Evolutionary conservation across 352 stramenopile genomes (phyloP), one percentile per base, ranked within the genome.

Genomic region (Phytophthora kernoviae): DNA sequence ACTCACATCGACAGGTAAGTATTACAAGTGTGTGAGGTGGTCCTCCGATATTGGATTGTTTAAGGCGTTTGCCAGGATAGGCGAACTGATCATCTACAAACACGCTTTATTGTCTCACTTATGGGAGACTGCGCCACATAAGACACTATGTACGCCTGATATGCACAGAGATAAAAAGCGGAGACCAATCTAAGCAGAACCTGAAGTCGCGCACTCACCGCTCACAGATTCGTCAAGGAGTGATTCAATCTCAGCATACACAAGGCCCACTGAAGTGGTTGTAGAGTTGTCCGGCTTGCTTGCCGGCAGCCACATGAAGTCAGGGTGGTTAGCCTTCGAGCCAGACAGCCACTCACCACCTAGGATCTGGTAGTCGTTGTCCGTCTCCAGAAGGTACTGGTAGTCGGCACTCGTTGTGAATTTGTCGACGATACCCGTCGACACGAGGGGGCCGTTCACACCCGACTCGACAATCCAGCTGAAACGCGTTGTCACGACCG

Each of bases 231-330:
- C 68, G 12, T 62, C 30, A 10, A 86, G 54, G 43, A 86, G 68
- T 42, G 70, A 54, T 44, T 79, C 72, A 30, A 86, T 72, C 48
- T 86, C 76, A 7, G 59, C 43, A 54, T 86, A 86, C 27, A 78
- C 62, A 24, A 86, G 62, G 14, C 76, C 76, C n/a, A 83, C 62
- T 5, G 66, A 51, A 12, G 76, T 85, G 39, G 62, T 63, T 11
- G 70, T 67, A 14, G 54, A 58, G 50, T 68, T 62, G 57, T 73
- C 76, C 1, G 76, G 73, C 30, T 68, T 73, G 45, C 32, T 62
- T 2, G 77, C 68, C 15, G 77, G 72, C n/a, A 92, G 75, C 83
- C 83, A 92, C 2, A 90, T 41, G 51, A 92, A 92, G 41, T 92
- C 83, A 0, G 78, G 75, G 56, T 92, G 83, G 46, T 81, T 75